Percentiles rank a stretch among this genome's conserved stretches.
Evolutionary conservation across 768 basidiomycete genomes (phyloP).

Genomic region (Boletus speciosus): DNA sequence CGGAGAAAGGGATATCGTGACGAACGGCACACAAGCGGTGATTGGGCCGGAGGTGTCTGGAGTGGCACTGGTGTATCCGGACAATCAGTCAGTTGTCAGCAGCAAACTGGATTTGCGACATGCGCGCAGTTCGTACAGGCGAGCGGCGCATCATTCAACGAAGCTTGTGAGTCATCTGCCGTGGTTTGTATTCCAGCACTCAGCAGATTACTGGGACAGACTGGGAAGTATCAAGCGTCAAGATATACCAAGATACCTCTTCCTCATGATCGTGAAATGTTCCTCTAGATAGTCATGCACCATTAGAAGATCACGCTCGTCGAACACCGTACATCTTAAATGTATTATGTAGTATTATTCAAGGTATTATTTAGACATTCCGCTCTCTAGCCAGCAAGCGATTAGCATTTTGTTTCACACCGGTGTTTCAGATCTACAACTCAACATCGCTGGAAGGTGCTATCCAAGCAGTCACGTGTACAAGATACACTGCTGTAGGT

Average conservation of each 20-base stretch:
- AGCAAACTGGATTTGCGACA: conserved; percentile 75
- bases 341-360: conserved; percentile 13
- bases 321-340: conserved; percentile 17
- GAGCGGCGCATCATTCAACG: conserved; percentile 62
- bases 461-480: conserved; percentile 25
- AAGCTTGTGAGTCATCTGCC: conserved; percentile 66
- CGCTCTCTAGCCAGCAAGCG: not conserved
- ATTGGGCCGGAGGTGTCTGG: conserved; percentile 91
- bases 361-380: conserved; percentile 4
- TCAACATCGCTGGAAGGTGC: conserved; percentile 5
- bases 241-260: conserved; percentile 57
- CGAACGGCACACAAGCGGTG: conserved; percentile 51
- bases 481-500: conserved; percentile 7
- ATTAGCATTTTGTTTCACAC: not conserved
- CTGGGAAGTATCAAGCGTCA: conserved; percentile 78
- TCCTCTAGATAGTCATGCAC: conserved; percentile 1
- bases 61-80: conserved; percentile 67
- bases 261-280: conserved; percentile 11
- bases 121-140: conserved; percentile 76
- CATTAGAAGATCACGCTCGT: conserved; percentile 9
- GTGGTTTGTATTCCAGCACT: conserved; percentile 3
- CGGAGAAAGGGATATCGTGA: not conserved
- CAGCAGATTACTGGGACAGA: conserved; percentile 40
- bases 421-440: not conserved
- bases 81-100: conserved; percentile 82